A percentile compares a stretch with the other conserved stretches of the same genome.
Evolutionary conservation across 768 basidiomycete genomes (phyloP).

Genomic region (Phanerochaete sordida): DNA sequence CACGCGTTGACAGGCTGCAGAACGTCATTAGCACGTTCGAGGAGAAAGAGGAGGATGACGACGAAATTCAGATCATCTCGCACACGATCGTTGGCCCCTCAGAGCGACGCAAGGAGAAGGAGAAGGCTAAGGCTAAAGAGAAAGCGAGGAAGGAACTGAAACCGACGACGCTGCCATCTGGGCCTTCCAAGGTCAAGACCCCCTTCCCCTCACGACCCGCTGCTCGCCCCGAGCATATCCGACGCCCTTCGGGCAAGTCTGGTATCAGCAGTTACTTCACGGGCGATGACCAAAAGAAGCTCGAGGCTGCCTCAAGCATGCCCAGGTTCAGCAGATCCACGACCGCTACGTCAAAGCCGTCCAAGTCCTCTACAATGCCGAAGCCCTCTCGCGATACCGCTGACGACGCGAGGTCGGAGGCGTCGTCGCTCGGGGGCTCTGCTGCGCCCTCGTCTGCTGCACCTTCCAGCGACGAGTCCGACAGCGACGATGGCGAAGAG

Average conservation of each 20-base stretch:
- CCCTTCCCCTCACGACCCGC: neutral
- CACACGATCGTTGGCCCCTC: constrained; percentile 20
- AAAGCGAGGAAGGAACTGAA: constrained; percentile 7
- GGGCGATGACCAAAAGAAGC: constrained; percentile 31
- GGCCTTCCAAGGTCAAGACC: neutral
- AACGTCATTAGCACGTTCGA: constrained; percentile 63
- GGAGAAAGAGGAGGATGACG: constrained; percentile 53
- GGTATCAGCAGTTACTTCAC: constrained; percentile 20
- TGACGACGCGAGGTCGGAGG: neutral
- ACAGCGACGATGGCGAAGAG: constrained; percentile 42
- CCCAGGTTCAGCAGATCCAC: constrained; percentile 39
- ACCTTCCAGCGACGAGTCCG: constrained; percentile 28
- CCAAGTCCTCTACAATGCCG: neutral
- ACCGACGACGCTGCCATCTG: neutral
- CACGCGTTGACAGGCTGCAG: constrained; percentile 63
- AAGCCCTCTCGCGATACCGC: neutral
- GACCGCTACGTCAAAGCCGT: constrained; percentile 10
- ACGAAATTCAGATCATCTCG: constrained; percentile 54
- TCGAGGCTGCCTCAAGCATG: constrained; percentile 32
- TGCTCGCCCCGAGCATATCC: neutral
- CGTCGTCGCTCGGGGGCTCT: neutral
- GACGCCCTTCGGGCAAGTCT: constrained; percentile 4
- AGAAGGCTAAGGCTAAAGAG: neutral
- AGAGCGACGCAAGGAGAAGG: constrained; percentile 10
- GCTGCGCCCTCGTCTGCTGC: constrained; percentile 18